Evolutionary conservation across 106 monocot genomes (phyloP), one percentile per base, ranked within the genome.

Genomic region (Gastrodia elata): DNA sequence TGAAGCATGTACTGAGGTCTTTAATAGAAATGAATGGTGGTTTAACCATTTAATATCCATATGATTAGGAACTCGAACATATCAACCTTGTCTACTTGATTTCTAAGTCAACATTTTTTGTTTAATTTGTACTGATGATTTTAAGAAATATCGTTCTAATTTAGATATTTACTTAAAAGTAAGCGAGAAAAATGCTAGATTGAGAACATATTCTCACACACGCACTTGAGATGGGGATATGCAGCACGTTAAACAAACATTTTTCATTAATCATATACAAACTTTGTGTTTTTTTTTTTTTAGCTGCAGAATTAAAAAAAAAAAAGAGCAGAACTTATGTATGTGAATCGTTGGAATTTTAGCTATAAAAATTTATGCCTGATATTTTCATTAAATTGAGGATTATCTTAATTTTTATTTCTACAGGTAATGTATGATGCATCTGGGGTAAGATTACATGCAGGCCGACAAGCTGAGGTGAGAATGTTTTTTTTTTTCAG

Each of bases 351-450:
- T 67, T 14, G 3, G 27, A 15, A 67, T 67, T 67, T 61, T 11
- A 6, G 24, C n/a, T 55, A 2, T 18, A 55, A 61, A 14, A 61
- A 14, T 3, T 32, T 27, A 32, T 59, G 28, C 1, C 38, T 38
- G 16, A 67, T 36, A 20, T 18, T 36, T 67, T 20, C 6, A 67
- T 38, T 5, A 18, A 38, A 38, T 61, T 61, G 61, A 61, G 9
- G 52, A 59, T 26, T 9, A 37, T 67, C 38, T 37, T 36, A 20
- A 36, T 67, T 34, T 6, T 36, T 38, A 37, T 67, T 41, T 11
- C n/a, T 82, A 34, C 75, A 89, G 89, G 89, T 89, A 38, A 89
- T 89, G 89, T 89, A 89, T 80, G 89, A 89, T 82, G 86, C 89
- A 74, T 86, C 89, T 69, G 86, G 86, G 37, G 76, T 89, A 26